Evolutionary conservation across 331 rosid species (phyloP).

Genomic region (Quercus phellos): DNA sequence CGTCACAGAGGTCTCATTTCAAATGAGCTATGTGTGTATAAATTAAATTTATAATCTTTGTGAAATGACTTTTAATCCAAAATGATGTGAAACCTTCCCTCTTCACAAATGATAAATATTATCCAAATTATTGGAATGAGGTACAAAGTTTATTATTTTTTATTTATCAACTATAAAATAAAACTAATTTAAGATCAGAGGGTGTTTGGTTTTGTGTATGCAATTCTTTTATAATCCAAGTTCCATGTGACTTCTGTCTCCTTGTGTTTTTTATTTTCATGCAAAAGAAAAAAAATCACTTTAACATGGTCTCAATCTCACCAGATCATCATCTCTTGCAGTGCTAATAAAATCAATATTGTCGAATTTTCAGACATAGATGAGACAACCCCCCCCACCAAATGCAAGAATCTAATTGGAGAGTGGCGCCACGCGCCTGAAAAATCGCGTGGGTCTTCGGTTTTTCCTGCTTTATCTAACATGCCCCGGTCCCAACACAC

Average conservation of each 20-base stretch:
- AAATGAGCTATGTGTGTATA: too few relatives aligned
- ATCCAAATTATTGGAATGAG: too few relatives aligned
- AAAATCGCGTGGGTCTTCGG: conserved; percentile 1
- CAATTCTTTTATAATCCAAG: too few relatives aligned
- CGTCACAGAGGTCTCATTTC: too few relatives aligned
- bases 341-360: background rate
- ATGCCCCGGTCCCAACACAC: conserved; percentile 19
- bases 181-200: too few relatives aligned
- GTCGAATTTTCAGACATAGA: background rate
- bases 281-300: background rate
- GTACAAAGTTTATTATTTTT: too few relatives aligned
- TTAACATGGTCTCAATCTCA: conserved; percentile 10
- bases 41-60: too few relatives aligned
- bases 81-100: too few relatives aligned
- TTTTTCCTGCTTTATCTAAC: conserved; percentile 9
- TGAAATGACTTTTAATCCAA: too few relatives aligned
- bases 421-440: background rate
- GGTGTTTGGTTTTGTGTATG: too few relatives aligned
- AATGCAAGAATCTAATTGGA: conserved; percentile 2
- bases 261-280: conserved; percentile 16
- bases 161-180: too few relatives aligned
- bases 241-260: conserved; percentile 39
- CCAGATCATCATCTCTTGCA: background rate
- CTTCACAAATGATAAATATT: too few relatives aligned
- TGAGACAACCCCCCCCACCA: background rate